Evolutionary conservation across 352 stramenopile species (phyloP).

Genomic region (Pythium aristosporum): DNA sequence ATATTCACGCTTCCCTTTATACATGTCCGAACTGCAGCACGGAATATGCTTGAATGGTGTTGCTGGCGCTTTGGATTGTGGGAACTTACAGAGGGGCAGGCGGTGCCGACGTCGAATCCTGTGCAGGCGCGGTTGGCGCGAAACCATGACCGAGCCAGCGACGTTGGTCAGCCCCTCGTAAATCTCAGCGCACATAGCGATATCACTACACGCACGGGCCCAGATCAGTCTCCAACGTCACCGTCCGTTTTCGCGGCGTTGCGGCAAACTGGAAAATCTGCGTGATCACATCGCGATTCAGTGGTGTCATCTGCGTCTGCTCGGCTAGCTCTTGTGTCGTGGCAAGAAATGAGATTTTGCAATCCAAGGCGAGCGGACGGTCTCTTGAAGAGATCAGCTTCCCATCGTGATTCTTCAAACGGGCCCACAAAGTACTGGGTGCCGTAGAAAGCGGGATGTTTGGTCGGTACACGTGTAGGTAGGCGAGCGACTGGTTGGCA

Average conservation of each 20-base stretch:
- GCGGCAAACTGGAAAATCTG: conserved; percentile 4
- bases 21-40: too few relatives aligned
- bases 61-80: too few relatives aligned
- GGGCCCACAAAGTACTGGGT: background rate
- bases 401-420: background rate
- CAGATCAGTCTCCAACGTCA: background rate
- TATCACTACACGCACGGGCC: background rate
- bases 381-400: conserved; percentile 1
- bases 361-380: background rate
- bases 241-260: background rate
- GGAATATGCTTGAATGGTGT: too few relatives aligned
- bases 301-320: background rate
- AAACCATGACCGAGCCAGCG: too few relatives aligned
- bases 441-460: background rate
- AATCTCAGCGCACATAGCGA: too few relatives aligned
- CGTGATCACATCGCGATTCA: conserved; percentile 2
- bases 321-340: background rate
- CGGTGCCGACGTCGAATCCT: too few relatives aligned
- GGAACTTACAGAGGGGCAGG: too few relatives aligned
- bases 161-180: too few relatives aligned
- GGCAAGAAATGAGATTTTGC: background rate
- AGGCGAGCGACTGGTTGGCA: background rate
- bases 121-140: too few relatives aligned
- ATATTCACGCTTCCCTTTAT: too few relatives aligned
- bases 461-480: conserved; percentile 4